Evolutionary conservation across 2,329 filamentous ascomycete species (phyloP), one percentile per base, ranked within the genome.

Genomic region (Emergomyces pasteurianus): DNA sequence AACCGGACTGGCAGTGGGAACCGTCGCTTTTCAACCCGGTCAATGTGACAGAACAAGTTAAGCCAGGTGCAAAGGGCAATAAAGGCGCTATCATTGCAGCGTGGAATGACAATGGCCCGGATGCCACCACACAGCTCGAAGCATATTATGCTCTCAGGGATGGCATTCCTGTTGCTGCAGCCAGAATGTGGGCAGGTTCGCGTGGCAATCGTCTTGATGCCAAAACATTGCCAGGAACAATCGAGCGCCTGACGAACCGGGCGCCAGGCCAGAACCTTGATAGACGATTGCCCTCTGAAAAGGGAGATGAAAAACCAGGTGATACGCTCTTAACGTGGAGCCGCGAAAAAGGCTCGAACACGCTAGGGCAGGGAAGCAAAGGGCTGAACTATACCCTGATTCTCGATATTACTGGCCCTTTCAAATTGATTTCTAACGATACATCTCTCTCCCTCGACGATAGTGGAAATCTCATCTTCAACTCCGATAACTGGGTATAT

Each of bases 301-400:
- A 71, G 68, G 9, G 61, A 77, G 38, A 64, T 68, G 8, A 76
- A 78, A 64, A 65, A 70, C 12, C 70, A 74, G 3, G 10, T 74
- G 2, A 36, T 3, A 49, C 62, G 7, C 40, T 64, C 12, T 14
- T 62, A 67, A 69, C 34, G 0, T 78, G 75, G 77, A 66, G 77
- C 54, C 58, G 62, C 1, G 54, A 65, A 26, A 56, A 64, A 65
- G 78, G 6, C 21, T 56, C 6, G 77, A 80, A 62, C 54, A 62
- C 0, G 75, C 74, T 47, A 69, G 75, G 28, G 76, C 67, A 82
- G 9, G 69, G 69, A 0, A 80, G 79, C 40, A 85, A 85, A 67
- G 83, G 83, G 2, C 74, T 80, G 61, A 75, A 83, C 65, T 85
- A 85, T 68, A 82, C 79, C 0, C 74, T 85, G 1, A 74, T 77